Evolutionary conservation across 371 early-diverging fungal species (phyloP), one percentile per base, ranked within the genome.

Genomic region (Choanephora cucurbitarum): DNA sequence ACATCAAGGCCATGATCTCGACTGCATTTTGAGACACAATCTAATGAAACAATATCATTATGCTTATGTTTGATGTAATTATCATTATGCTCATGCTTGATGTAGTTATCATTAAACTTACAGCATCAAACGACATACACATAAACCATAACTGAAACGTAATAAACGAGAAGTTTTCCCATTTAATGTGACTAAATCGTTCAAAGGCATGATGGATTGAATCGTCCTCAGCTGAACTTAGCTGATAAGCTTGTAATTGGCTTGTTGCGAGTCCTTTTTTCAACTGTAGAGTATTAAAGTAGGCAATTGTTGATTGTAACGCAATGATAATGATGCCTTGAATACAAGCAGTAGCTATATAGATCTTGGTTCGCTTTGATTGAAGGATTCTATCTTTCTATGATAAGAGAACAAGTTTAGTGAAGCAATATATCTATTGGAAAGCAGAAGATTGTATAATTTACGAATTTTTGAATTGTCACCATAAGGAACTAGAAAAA

Each of bases 41-140:
- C 79, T 70, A 73, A 52, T 10, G 5, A n/a, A 3, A 24, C 31
- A 45, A 33, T 19, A 17, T 28, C 32, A 52, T 15, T 23, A 19
- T 37, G 19, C 15, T 39, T 49, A 49, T 22, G 18, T 42, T 31
- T n/a, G 8, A 19, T 14, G 37, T n/a, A n/a, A n/a, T n/a, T n/a
- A n/a, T n/a, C n/a, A n/a, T n/a, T n/a, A n/a, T n/a, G n/a, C n/a
- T n/a, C n/a, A n/a, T n/a, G n/a, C n/a, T n/a, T n/a, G n/a, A n/a
- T n/a, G n/a, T n/a, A n/a, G n/a, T n/a, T n/a, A n/a, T n/a, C n/a
- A n/a, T n/a, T 21, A 15, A 19, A 57, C 69, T 64, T 73, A 73
- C 79, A 37, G 79, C 73, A 60, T 79, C 79, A 52, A 75, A 68
- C 8, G 71, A 66, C 79, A 79, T 79, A 48, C 55, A 65, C 9